Percentiles rank a stretch among this genome's conserved stretches.
Conservation (phyloP, 169 alveolate genomes). For the Haemoproteus tartakovskyi region DNA sequence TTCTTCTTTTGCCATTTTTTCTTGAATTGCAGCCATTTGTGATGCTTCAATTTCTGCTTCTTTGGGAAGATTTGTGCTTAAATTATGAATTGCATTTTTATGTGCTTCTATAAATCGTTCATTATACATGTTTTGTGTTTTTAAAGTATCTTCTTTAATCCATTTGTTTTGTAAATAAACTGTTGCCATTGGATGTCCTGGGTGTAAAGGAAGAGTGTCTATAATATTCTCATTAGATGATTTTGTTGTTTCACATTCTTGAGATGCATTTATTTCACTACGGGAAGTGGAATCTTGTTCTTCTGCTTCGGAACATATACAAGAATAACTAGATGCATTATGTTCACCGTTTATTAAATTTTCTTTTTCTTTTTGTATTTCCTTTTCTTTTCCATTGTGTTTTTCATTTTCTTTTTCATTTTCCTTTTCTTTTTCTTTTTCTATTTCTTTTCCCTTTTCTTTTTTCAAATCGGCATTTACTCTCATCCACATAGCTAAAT, state of each 20-base stretch:
- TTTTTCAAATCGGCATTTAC: constrained; percentile 73
- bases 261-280: constrained; percentile 32
- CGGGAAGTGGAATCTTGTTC: constrained; percentile 4
- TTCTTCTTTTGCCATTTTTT: not conserved
- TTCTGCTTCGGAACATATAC: constrained; percentile 39
- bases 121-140: constrained; percentile 66
- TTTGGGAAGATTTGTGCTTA: constrained; percentile 55
- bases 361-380: constrained; percentile 70
- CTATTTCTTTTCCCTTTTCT: too few species aligned
- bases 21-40: constrained; percentile 12
- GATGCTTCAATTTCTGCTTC: constrained; percentile 40
- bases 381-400: too few species aligned
- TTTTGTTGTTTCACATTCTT: constrained; percentile 26
- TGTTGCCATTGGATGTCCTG: constrained; percentile 72
- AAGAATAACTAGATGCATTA: constrained; percentile 6
- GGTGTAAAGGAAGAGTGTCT: constrained; percentile 73
- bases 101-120: constrained; percentile 69
- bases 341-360: constrained; percentile 4
- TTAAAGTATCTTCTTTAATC: constrained; percentile 69
- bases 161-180: constrained; percentile 72
- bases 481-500: constrained; percentile 76
- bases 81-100: constrained; percentile 70
- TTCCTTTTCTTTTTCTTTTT: too few species aligned
- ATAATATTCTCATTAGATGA: constrained; percentile 21
- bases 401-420: too few species aligned